These are phyloP conservation scores for Paramecium biaurelia DNA, from an alignment of 73 alveolate genomes.

Conservation along the genomic window DNA sequence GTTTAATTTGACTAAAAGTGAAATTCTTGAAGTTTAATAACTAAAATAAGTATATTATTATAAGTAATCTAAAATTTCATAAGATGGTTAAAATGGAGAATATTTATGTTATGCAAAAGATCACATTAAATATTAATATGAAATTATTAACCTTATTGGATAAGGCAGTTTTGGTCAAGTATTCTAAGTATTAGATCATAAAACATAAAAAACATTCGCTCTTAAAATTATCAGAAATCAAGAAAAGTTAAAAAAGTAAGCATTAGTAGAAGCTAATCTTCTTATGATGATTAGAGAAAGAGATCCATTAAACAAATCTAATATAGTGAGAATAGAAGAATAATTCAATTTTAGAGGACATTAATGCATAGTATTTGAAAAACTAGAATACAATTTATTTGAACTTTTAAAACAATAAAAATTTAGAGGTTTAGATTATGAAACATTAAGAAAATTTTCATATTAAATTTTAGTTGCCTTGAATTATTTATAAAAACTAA, in stretches of 20 bases:
- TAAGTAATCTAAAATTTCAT: not conserved
- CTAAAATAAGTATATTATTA: slow-evolving; percentile 2
- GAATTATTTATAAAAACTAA: slow-evolving; percentile 54
- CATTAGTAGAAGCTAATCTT: slow-evolving; percentile 85
- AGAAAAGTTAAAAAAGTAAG: slow-evolving; percentile 89
- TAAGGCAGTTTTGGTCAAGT: slow-evolving; percentile 97
- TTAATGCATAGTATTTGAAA: slow-evolving; percentile 78
- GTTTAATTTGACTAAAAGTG: not conserved
- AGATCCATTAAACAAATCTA: slow-evolving; percentile 75
- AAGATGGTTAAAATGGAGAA: slow-evolving; percentile 80
- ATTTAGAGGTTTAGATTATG: slow-evolving; percentile 77
- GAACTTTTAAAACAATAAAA: slow-evolving; percentile 76
- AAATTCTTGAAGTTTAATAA: not conserved
- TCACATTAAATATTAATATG: slow-evolving; percentile 92
- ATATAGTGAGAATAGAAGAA: slow-evolving; percentile 67
- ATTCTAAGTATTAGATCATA: slow-evolving; percentile 89
- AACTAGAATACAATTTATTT: slow-evolving; percentile 76
- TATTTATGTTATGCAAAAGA: slow-evolving; percentile 79
- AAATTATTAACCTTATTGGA: slow-evolving; percentile 84
- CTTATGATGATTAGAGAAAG: slow-evolving; percentile 73
- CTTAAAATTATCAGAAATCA: slow-evolving; percentile 92
- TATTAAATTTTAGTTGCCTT: slow-evolving; percentile 73
- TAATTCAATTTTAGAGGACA: slow-evolving; percentile 70
- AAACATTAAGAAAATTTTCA: slow-evolving; percentile 72
- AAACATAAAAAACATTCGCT: slow-evolving; percentile 84